Evolutionary conservation across 306 rosid species (phyloP).

Genomic region (Abrus precatorius): DNA sequence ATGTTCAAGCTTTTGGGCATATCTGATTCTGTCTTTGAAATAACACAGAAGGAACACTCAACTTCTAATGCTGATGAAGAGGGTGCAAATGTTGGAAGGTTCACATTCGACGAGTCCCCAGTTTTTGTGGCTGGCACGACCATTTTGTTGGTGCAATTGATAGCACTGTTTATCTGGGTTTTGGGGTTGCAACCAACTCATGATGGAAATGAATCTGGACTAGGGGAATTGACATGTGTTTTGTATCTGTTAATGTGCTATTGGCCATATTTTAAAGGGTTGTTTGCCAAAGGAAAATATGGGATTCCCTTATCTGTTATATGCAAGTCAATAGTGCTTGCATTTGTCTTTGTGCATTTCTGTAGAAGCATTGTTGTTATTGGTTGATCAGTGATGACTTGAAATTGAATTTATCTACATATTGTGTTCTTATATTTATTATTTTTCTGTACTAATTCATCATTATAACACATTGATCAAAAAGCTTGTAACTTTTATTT

Average conservation of each 20-base stretch:
- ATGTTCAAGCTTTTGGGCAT: conserved; percentile 59
- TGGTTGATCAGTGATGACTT: neutral
- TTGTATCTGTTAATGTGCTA: conserved; percentile 57
- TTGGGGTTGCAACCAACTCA: conserved; percentile 38
- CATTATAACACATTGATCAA: neutral
- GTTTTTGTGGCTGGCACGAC: conserved; percentile 66
- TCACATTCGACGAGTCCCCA: conserved; percentile 73
- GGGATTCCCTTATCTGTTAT: conserved; percentile 71
- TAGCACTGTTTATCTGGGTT: conserved; percentile 47
- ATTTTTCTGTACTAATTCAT: neutral
- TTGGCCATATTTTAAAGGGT: conserved; percentile 70
- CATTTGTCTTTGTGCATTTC: conserved; percentile 53
- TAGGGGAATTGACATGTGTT: conserved; percentile 57
- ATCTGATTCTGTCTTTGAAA: conserved; percentile 67
- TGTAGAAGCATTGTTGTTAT: conserved; percentile 12
- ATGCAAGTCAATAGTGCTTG: conserved; percentile 57
- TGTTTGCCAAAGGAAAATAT: conserved; percentile 63
- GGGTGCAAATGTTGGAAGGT: conserved; percentile 47
- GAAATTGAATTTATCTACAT: neutral
- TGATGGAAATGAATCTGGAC: conserved; percentile 53
- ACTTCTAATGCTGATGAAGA: conserved; percentile 15
- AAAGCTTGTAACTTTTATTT: neutral
- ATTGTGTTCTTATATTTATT: too few species aligned
- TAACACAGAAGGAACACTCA: conserved; percentile 62
- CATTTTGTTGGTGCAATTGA: conserved; percentile 63